Base-by-base conservation (phyloP, 1,139 yeast species). In the Saccharomyces hybrid region DNA sequence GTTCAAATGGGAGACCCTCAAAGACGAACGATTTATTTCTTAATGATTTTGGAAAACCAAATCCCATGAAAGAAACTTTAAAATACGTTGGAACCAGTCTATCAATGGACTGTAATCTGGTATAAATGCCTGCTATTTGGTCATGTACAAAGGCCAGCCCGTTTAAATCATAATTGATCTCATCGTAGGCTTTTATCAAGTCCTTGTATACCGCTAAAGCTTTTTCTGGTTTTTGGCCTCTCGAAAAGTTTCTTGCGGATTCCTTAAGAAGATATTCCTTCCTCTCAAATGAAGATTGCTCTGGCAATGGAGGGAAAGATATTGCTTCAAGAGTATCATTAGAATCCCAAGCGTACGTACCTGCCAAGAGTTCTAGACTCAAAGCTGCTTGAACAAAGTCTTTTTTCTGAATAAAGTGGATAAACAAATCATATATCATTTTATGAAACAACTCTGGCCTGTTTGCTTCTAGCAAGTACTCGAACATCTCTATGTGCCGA, bases 1-100 rank as follows among this genome's bases (percentile, higher is more conserved):
- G 95, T 67, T 89, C 96, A 72, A 88, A 89, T 28, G 96, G 91
- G 53, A 83, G 76, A 13, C 96, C 96, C 71, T 89, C 96, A 67
- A 85, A 88, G 55, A 89, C 85, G 67, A 85, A 90, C 58, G 82
- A 83, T 64, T 85, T 82, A 51, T 88, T 87, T 65, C 96, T 76
- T 54, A 87, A 78, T 49, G 90, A 80, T 42, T 76, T 75, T 11
- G 96, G 96, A 77, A 89, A 89, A 3, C 96, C 96, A 53, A 79
- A 81, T 16, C 97, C 97, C 68, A 88, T 80, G 63, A 85, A 88
- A 25, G 88, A 79, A 55, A 89, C 90, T 64, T 86, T 79, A 75
- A 88, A 89, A 70, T 81, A 89, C 11, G 91, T 83, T 29, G 96
- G 89, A 38, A 85, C 81, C 49, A 83, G 74, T 64, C 91, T 80